phyloP scores from a whole-genome alignment of 331 rosid species.

The Cucumis variabilis region DNA sequence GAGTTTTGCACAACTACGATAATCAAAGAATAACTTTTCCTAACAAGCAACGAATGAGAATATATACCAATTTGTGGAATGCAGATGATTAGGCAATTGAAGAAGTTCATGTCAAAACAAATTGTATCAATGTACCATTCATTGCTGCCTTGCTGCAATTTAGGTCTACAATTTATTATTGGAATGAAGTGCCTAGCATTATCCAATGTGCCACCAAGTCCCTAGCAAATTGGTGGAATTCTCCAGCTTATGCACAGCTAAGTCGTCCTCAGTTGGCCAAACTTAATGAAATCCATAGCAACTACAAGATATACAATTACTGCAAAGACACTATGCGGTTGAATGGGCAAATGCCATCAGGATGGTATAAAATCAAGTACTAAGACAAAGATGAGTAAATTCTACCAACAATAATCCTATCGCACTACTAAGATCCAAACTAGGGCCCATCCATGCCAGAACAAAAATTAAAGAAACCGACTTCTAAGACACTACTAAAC shows the following conservation, averaged over 20 bases:
- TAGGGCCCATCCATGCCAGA: too few species aligned
- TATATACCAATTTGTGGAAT: slow-evolving; percentile 73
- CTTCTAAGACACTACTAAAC: background rate
- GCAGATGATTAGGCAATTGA: slow-evolving; percentile 89
- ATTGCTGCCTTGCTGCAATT: slow-evolving; percentile 55
- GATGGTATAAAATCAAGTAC: slow-evolving; percentile 61
- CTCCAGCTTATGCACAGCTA: slow-evolving; percentile 49
- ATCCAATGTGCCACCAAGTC: slow-evolving; percentile 51
- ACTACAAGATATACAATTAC: slow-evolving; percentile 77
- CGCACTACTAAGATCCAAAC: background rate
- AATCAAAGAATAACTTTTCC: slow-evolving; percentile 67
- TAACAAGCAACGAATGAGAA: slow-evolving; percentile 81
- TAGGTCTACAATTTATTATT: slow-evolving; percentile 73
- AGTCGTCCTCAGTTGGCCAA: slow-evolving; percentile 46
- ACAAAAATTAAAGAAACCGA: too few species aligned
- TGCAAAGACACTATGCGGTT: slow-evolving; percentile 74
- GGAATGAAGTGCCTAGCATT: slow-evolving; percentile 64
- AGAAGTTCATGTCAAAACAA: slow-evolving; percentile 74
- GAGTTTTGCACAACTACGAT: slow-evolving; percentile 73
- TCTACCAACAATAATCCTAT: background rate
- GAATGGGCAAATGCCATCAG: slow-evolving; percentile 61
- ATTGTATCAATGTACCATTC: slow-evolving; percentile 81
- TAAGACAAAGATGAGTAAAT: slow-evolving; percentile 17
- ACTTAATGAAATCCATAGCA: slow-evolving; percentile 59
- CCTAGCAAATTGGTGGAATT: slow-evolving; percentile 75